phyloP scores from a whole-genome alignment of 2,329 filamentous ascomycete genomes.

The Magnaporthales sp. region DNA sequence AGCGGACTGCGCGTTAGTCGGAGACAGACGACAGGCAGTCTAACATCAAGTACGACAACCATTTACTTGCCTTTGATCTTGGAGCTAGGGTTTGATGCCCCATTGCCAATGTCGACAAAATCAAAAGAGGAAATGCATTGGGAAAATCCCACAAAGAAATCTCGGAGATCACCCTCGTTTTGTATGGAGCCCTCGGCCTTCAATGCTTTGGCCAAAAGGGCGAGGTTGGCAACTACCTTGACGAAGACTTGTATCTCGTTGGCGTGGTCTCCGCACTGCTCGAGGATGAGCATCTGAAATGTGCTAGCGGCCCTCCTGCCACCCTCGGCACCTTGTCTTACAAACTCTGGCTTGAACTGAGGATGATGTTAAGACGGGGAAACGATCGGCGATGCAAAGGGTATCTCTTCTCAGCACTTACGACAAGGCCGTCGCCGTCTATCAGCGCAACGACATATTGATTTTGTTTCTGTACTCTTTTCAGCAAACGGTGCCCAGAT shows the following conservation, averaged over 20 bases:
- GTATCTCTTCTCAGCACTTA: conserved; percentile 18
- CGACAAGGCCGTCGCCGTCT: conserved; percentile 55
- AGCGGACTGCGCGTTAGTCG: conserved; percentile 9
- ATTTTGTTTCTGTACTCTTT: conserved; percentile 36
- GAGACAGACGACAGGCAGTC: neutral
- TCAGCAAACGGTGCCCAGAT: neutral
- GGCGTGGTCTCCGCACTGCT: conserved; percentile 33
- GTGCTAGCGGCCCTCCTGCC: conserved; percentile 43
- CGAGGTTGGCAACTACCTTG: conserved; percentile 47
- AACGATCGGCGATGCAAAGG: conserved; percentile 10
- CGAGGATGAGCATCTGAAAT: conserved; percentile 37
- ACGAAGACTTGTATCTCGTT: conserved; percentile 48
- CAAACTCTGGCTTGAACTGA: conserved; percentile 48
- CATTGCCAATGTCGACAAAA: conserved; percentile 53
- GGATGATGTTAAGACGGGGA: neutral
- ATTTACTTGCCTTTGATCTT: conserved; percentile 4
- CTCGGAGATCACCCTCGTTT: conserved; percentile 35
- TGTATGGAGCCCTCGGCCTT: conserved; percentile 36
- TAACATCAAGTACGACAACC: neutral
- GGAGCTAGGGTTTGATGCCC: conserved; percentile 25
- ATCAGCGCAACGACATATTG: conserved; percentile 52
- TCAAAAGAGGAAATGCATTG: conserved; percentile 51
- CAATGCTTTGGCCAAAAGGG: conserved; percentile 40
- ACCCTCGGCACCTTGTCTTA: conserved; percentile 45
- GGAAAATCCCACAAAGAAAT: conserved; percentile 53